Percentiles rank a stretch among this genome's conserved stretches.
Evolutionary conservation across 257 asterid species (phyloP).

Genomic region (Petunia secreta): DNA sequence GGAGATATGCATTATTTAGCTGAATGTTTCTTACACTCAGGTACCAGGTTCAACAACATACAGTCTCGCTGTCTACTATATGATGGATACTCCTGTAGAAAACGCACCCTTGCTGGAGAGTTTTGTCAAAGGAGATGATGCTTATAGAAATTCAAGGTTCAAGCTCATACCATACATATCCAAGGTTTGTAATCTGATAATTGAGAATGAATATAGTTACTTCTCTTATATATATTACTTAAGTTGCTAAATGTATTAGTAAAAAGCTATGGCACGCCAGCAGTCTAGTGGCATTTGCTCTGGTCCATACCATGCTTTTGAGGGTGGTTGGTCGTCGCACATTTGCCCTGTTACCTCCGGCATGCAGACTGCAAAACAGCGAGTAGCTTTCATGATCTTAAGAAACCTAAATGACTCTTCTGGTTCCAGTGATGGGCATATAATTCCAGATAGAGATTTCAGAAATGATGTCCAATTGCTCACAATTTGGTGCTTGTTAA

Average conservation of each 20-base stretch:
- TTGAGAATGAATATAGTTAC: conserved; percentile 23
- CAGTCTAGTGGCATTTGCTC: neutral
- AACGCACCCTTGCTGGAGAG: conserved; percentile 86
- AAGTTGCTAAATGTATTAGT: neutral
- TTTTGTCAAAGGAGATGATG: conserved; percentile 92
- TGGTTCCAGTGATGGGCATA: too few relatives aligned
- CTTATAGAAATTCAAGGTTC: conserved; percentile 94
- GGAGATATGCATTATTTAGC: neutral
- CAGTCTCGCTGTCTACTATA: conserved; percentile 82
- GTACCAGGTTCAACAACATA: conserved; percentile 96
- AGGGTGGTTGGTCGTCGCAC: neutral
- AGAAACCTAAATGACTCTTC: too few relatives aligned
- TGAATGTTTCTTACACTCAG: conserved; percentile 36
- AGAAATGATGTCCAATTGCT: too few relatives aligned
- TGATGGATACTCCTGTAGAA: conserved; percentile 89
- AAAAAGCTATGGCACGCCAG: conserved; percentile 12
- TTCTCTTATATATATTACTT: neutral
- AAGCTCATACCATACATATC: conserved; percentile 98
- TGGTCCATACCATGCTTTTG: neutral
- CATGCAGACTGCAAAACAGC: neutral
- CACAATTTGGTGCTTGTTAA: too few relatives aligned
- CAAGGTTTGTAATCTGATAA: conserved; percentile 50
- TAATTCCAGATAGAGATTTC: too few relatives aligned
- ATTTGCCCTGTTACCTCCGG: neutral
- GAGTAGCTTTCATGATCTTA: neutral